Conservation (phyloP, 352 stramenopile species). For the Phytopythium mirpurense region DNA sequence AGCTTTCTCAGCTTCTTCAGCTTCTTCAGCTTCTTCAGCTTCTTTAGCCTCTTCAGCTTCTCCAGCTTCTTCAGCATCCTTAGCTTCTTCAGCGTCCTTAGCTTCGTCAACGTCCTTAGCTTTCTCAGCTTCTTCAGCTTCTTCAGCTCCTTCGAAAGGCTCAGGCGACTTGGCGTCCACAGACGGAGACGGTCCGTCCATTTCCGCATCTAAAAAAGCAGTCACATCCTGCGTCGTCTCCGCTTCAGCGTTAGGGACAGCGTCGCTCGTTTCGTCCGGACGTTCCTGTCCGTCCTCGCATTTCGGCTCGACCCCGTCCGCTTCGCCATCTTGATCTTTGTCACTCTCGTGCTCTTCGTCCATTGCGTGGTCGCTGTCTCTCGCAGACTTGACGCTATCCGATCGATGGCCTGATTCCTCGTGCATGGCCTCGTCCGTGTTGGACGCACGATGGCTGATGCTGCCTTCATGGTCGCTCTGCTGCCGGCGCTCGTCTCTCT, state of each 20-base stretch:
- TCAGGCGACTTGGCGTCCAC: background rate
- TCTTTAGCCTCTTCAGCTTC: no score
- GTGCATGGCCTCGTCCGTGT: background rate
- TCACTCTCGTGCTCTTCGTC: background rate
- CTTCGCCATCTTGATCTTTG: background rate
- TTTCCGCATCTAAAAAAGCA: background rate
- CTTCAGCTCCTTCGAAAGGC: background rate
- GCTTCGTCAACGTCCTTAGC: background rate
- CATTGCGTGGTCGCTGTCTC: conserved; percentile 11
- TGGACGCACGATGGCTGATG: conserved; percentile 6
- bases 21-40: no score
- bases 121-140: background rate
- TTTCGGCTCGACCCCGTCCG: background rate
- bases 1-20: background rate
- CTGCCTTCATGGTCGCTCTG: conserved; percentile 3
- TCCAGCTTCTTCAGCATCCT: no score
- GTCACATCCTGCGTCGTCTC: background rate
- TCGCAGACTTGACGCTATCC: conserved; percentile 5
- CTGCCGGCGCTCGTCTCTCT: background rate
- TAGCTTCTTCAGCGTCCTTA: background rate
- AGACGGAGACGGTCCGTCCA: background rate
- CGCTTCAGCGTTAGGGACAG: background rate
- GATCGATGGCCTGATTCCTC: no score
- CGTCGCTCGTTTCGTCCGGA: background rate
- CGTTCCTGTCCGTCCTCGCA: background rate